Evolutionary conservation across 129 eudicot species (phyloP).

Genomic region (Ambrosia trifida): DNA sequence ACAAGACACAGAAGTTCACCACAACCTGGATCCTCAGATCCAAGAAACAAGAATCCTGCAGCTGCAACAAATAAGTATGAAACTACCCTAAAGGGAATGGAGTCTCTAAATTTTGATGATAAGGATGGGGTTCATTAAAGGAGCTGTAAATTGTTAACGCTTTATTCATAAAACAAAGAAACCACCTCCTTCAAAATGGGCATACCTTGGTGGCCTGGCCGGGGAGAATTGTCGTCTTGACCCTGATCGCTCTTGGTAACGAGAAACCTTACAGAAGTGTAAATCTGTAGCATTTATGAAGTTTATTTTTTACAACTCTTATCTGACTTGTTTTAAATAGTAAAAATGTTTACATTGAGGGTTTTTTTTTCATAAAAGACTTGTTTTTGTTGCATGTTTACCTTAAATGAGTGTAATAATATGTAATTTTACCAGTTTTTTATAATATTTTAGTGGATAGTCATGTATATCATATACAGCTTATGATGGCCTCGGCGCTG

Average conservation of each 20-base stretch:
- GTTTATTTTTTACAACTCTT: constrained; percentile 1
- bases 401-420: no score
- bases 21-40: constrained; percentile 49
- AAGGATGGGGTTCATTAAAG: constrained; percentile 52
- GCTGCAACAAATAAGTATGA: constrained; percentile 58
- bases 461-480: no score
- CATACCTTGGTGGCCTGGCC: neutral
- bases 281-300: constrained; percentile 34
- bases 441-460: no score
- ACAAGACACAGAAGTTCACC: constrained; percentile 49
- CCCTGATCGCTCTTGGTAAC: constrained; percentile 13
- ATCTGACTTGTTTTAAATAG: constrained; percentile 6
- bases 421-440: no score
- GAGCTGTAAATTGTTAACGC: constrained; percentile 44
- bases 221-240: constrained; percentile 5
- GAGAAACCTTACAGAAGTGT: constrained; percentile 29
- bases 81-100: constrained; percentile 75
- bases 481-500: no score
- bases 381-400: no score
- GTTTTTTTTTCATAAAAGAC: neutral
- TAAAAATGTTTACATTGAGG: constrained; percentile 10
- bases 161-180: constrained; percentile 22
- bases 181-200: constrained; percentile 6
- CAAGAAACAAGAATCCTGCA: constrained; percentile 51
- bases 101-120: constrained; percentile 68